Evolutionary conservation across 2,329 filamentous ascomycete genomes (phyloP), one percentile per base, ranked within the genome.

Genomic region (Zasmidium citrigriseum): DNA sequence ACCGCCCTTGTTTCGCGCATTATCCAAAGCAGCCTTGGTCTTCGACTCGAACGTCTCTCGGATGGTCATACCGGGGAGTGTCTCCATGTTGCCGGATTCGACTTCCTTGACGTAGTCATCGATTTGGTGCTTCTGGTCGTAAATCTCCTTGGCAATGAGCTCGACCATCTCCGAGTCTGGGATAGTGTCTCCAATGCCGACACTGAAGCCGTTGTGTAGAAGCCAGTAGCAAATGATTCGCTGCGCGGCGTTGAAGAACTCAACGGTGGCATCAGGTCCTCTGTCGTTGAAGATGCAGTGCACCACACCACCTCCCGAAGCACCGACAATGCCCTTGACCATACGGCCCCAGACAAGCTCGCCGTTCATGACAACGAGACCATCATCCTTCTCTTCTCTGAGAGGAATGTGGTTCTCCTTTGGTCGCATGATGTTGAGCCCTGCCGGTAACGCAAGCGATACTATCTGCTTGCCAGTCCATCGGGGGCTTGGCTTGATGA

Each of bases 391-490:
- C 23, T 57, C 59, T 53, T 71, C 69, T n/a, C 59, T 52, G 4
- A 68, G 59, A 2, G 69, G 68, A 21, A 71, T 66, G 58, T 69
- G 62, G 18, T 67, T 64, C 44, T 70, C 66, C 47, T 69, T 65
- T 25, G 65, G 64, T 12, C 65, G 66, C 47, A 93, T 68, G 60
- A 88, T 82, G 73, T 93, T 98, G 67, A 99, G 87, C 63, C 92
- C 91, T 55, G 86, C 82, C 16, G 95, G 93, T 64, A 99, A 89
- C 58, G 95, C 86, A 86, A 98, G 86, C 76, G 93, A 97, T 72
- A 96, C 87, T 65, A 99, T 88, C 78, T 99, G 95, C 78, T 99
- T 99, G 68, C 95, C 95, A 52, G 93, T 98, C 95, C 95, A 99
- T 67, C 92, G 87, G 45, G 95, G 92, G 54, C 87, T 83, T 10